phyloP scores from a whole-genome alignment of 2,329 filamentous ascomycete species.

The Fusarium miscanthi region DNA sequence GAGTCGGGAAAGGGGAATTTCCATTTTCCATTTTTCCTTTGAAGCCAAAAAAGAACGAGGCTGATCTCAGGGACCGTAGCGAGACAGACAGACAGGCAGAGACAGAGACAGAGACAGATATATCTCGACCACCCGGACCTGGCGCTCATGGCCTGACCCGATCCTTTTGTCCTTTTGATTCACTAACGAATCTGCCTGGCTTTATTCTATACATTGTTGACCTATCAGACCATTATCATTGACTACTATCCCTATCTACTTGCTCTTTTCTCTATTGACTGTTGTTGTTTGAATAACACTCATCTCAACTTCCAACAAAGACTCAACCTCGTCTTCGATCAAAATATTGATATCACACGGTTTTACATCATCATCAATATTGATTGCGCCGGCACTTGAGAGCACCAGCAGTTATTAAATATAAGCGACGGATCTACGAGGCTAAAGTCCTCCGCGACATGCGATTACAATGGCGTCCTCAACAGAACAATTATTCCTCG shows the following conservation, averaged over 20 bases:
- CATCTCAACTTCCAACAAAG: constrained; percentile 8
- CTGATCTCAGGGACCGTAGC: constrained; percentile 20
- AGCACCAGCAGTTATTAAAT: constrained; percentile 6
- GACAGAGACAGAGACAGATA: constrained; percentile 46
- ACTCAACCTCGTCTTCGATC: neutral
- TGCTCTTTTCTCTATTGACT: constrained; percentile 22
- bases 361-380: constrained; percentile 24
- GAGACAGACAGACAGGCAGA: constrained; percentile 39
- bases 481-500: constrained; percentile 61
- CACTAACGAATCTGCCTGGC: constrained; percentile 10
- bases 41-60: constrained; percentile 22
- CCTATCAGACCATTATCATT: neutral
- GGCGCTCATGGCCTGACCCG: constrained; percentile 24
- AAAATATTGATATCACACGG: constrained; percentile 24
- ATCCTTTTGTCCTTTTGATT: constrained; percentile 21
- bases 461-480: constrained; percentile 63
- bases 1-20: constrained; percentile 7
- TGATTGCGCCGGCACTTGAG: neutral
- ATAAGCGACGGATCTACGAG: constrained; percentile 3
- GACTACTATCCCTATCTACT: constrained; percentile 1
- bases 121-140: constrained; percentile 42
- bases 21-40: constrained; percentile 3
- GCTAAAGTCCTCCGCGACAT: constrained; percentile 53
- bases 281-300: neutral
- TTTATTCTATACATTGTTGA: constrained; percentile 10